Evolutionary conservation across 1,139 yeast genomes (phyloP).

Genomic region (Suhomyces bolitotheri): DNA sequence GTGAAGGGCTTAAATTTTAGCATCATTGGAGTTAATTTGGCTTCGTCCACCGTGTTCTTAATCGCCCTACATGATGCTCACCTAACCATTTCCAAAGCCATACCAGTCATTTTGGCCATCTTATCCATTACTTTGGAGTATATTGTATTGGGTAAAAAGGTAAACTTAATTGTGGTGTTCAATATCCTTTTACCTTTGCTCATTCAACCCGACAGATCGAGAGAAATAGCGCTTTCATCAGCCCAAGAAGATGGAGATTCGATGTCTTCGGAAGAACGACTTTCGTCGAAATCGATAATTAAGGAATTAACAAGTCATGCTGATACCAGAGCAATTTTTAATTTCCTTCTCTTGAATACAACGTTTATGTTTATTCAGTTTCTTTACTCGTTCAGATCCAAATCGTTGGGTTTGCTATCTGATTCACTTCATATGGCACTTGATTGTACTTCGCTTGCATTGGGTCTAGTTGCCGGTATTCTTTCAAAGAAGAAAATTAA

Average conservation of each 20-base stretch:
- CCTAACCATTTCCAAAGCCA: slow-evolving; percentile 19
- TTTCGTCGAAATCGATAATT: slow-evolving; percentile 20
- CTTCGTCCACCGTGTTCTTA: slow-evolving; percentile 26
- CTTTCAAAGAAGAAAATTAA: slow-evolving; percentile 46
- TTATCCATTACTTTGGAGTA: slow-evolving; percentile 25
- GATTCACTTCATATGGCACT: slow-evolving; percentile 96
- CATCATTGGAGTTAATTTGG: slow-evolving; percentile 27
- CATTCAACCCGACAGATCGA: slow-evolving; percentile 19
- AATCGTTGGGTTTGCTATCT: slow-evolving; percentile 84
- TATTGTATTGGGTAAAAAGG: slow-evolving; percentile 20
- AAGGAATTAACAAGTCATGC: slow-evolving; percentile 54
- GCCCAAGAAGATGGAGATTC: slow-evolving; percentile 4
- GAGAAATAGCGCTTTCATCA: slow-evolving; percentile 8
- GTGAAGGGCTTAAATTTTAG: slow-evolving; percentile 17
- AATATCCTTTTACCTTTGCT: slow-evolving; percentile 20
- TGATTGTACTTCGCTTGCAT: slow-evolving; percentile 85
- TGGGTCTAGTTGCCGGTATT: slow-evolving; percentile 86
- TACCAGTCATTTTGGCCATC: slow-evolving; percentile 22
- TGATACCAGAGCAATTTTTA: slow-evolving; percentile 87
- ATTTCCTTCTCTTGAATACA: slow-evolving; percentile 79
- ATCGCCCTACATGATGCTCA: slow-evolving; percentile 28
- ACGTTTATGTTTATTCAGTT: slow-evolving; percentile 94
- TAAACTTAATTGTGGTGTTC: slow-evolving; percentile 13
- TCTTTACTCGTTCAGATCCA: slow-evolving; percentile 86
- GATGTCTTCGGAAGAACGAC: slow-evolving; percentile 3